Conservation (phyloP, 306 rosid species). For the Echinosophora koreensis region DNA sequence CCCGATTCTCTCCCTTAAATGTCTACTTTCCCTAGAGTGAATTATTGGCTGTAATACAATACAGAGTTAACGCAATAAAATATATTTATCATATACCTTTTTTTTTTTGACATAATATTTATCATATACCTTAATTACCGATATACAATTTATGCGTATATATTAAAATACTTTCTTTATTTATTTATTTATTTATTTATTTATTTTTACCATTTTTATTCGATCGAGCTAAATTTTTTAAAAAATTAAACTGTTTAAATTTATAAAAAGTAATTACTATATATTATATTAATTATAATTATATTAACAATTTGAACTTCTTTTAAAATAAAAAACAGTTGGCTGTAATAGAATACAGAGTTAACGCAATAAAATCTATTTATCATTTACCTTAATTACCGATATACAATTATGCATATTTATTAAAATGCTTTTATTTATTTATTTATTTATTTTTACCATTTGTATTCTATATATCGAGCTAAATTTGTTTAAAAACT, state of each 20-base stretch:
- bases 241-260: not conserved
- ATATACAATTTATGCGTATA: not conserved
- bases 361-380: constrained; percentile 11
- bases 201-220: not conserved
- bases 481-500: not conserved
- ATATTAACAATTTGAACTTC: too few species aligned
- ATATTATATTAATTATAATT: too few species aligned
- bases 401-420: too few species aligned
- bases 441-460: not conserved
- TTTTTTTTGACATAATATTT: too few species aligned
- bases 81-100: not conserved
- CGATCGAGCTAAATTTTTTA: not conserved
- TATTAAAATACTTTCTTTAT: not conserved
- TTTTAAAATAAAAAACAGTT: too few species aligned
- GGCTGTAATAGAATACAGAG: not conserved
- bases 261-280: not conserved
- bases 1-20: constrained; percentile 32
- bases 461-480: not conserved
- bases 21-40: not conserved
- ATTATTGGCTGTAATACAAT: not conserved
- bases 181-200: too few species aligned
- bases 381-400: not conserved
- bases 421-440: not conserved
- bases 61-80: constrained; percentile 1
- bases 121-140: not conserved